These are phyloP conservation scores for Gryganskiella cystojenkinii DNA, from an alignment of 192 early-diverging fungal genomes.

Conservation along the genomic window DNA sequence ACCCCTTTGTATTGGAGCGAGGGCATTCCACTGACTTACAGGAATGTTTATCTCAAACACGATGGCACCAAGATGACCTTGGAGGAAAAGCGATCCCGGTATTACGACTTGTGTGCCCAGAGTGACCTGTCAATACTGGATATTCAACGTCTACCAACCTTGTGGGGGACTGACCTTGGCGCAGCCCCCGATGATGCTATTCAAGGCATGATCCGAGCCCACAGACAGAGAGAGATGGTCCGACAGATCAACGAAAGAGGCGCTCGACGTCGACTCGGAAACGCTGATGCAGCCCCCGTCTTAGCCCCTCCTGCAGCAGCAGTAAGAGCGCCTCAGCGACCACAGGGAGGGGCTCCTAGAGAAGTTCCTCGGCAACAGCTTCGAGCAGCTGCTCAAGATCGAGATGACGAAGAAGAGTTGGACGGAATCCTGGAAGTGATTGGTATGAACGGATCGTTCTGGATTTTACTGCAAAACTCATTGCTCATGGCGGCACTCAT, in stretches of 20 bases:
- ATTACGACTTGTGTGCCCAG: slow-evolving; percentile 1
- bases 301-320: neutral
- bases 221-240: slow-evolving; percentile 25
- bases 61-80: slow-evolving; percentile 22
- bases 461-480: slow-evolving; percentile 83
- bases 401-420: slow-evolving; percentile 67
- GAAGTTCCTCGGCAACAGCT: neutral
- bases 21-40: slow-evolving; percentile 22
- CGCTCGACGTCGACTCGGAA: neutral
- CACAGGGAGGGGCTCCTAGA: neutral
- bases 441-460: slow-evolving; percentile 88
- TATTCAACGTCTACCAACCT: neutral
- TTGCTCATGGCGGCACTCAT: slow-evolving; percentile 83
- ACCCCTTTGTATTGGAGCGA: slow-evolving; percentile 18
- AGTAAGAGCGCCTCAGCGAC: slow-evolving; percentile 6
- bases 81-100: slow-evolving; percentile 1
- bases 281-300: neutral
- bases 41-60: slow-evolving; percentile 18
- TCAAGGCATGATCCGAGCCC: neutral
- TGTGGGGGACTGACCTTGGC: neutral
- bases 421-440: slow-evolving; percentile 90
- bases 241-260: slow-evolving; percentile 34
- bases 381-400: slow-evolving; percentile 49
- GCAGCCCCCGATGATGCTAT: neutral
- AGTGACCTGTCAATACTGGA: neutral